phyloP scores from a whole-genome alignment of 2,329 filamentous ascomycete species.

The Alternaria ventricosa region DNA sequence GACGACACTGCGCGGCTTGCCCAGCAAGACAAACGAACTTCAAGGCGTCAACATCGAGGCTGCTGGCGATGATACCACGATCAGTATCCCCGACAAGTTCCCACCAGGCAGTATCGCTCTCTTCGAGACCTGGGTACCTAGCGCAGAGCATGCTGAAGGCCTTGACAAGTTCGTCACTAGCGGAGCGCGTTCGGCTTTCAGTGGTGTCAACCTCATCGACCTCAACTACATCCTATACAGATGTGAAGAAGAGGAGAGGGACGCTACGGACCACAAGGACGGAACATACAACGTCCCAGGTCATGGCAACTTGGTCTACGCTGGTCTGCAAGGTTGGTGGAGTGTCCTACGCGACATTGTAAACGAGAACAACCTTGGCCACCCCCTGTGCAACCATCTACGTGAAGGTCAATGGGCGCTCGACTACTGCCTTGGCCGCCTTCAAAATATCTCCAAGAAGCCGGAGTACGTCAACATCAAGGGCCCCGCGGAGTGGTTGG shows the following conservation, averaged over 20 bases:
- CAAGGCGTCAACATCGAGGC: conserved; percentile 75
- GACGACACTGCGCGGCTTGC: conserved; percentile 78
- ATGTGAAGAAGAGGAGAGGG: conserved; percentile 86
- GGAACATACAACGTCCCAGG: conserved; percentile 90
- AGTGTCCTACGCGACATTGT: conserved; percentile 86
- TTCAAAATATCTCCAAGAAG: conserved; percentile 73
- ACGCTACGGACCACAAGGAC: conserved; percentile 78
- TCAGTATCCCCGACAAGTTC: conserved; percentile 82
- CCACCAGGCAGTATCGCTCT: conserved; percentile 93
- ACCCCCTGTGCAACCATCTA: conserved; percentile 91
- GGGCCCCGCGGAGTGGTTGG: conserved; percentile 77
- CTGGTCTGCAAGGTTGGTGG: conserved; percentile 99
- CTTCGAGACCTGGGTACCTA: conserved; percentile 95
- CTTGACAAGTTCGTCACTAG: conserved; percentile 87
- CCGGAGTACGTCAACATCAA: conserved; percentile 67
- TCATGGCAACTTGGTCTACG: conserved; percentile 86
- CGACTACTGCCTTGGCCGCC: conserved; percentile 81
- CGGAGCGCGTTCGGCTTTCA: conserved; percentile 79
- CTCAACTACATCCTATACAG: conserved; percentile 92
- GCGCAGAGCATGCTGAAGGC: conserved; percentile 80
- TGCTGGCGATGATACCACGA: conserved; percentile 75
- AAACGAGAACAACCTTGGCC: conserved; percentile 86
- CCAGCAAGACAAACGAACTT: conserved; percentile 77
- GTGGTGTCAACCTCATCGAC: conserved; percentile 75
- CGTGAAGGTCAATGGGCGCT: conserved; percentile 90